These are phyloP conservation scores for Chaetomium strumarium DNA, from an alignment of 2,329 filamentous ascomycete genomes.

Conservation along the genomic window DNA sequence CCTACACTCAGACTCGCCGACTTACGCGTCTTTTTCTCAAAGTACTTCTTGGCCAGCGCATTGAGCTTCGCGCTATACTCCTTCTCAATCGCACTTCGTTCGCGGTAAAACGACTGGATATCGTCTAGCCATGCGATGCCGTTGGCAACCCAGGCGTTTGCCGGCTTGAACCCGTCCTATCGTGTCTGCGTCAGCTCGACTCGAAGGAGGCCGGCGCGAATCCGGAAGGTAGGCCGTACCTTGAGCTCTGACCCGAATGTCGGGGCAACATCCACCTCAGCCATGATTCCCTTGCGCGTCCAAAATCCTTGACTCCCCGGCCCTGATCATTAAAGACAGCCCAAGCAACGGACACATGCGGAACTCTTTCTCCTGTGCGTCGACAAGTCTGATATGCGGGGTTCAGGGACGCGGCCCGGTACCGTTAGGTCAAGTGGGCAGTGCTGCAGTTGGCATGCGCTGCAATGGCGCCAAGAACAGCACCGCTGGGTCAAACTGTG, in stretches of 20 bases:
- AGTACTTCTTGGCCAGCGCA: conserved; percentile 89
- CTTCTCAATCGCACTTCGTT: conserved; percentile 89
- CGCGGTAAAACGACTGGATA: conserved; percentile 94
- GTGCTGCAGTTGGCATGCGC: conserved; percentile 9
- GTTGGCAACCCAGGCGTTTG: conserved; percentile 84
- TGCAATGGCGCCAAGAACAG: neutral
- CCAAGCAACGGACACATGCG: conserved; percentile 9
- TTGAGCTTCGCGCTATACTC: conserved; percentile 89
- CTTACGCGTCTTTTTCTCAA: conserved; percentile 88
- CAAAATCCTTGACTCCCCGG: conserved; percentile 1
- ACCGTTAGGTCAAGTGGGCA: neutral
- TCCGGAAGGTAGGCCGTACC: conserved; percentile 44
- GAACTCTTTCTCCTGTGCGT: neutral
- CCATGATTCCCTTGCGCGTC: conserved; percentile 49
- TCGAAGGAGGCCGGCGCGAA: conserved; percentile 19
- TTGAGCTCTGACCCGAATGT: conserved; percentile 93
- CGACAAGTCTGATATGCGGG: conserved; percentile 3
- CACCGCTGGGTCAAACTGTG: neutral
- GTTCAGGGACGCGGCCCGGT: conserved; percentile 3
- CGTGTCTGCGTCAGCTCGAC: conserved; percentile 14
- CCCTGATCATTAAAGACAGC: conserved; percentile 19
- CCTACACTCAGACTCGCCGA: conserved; percentile 83
- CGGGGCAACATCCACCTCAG: conserved; percentile 73
- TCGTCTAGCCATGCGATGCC: conserved; percentile 95
- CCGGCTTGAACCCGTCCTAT: conserved; percentile 93